Base-by-base conservation (phyloP, 257 asterid species). In the Nicotiana paniculata region DNA sequence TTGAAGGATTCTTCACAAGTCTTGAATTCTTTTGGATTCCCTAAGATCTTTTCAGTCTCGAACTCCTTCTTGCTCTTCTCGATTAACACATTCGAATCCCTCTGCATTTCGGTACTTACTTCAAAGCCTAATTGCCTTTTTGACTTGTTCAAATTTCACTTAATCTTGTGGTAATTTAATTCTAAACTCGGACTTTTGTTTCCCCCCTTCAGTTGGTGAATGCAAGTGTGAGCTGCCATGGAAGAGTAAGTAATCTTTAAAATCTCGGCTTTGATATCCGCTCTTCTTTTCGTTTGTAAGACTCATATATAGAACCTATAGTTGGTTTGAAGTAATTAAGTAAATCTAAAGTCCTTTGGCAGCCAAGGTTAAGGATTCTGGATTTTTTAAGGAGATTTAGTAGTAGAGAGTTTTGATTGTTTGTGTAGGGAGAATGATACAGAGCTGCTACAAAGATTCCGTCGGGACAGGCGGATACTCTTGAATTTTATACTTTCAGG, bases 401-500 rank as follows among this genome's bases (percentile, higher is more conserved):
- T 24, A 16, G 37, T 72, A 72, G 37, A 72, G n/a, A 70, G 26
- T 72, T 74, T 21, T 74, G 51, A 58, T 4, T 58, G n/a, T 59
- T 3, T 86, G 13, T 72, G 15, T 82, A 96, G 99, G 93, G 98
- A 92, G 86, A 90, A 87, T 74, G 92, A 89, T 69, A 86, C 91
- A 8, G 97, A 93, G 79, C 91, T 93, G 39, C 83, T 94, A 88
- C 99, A 96, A 88, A 90, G 98, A 75, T 96, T 89, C 81, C 91
- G 99, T 55, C 90, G 98, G 74, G 99, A 96, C 83, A 89, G 99
- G 82, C 91, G 97, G 7, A 90, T 92, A 12, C 93, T 96, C 46
- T 85, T 96, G 55, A 92, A 92, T 88, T 96, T 94, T 87, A 86
- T 96, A 77, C 91, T 96, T 57, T 89, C 98, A 54, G 97, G 99